Percentiles rank a stretch among this genome's conserved stretches.
phyloP scores from a whole-genome alignment of 768 basidiomycete genomes.

The Gloeostereum incarnatum region DNA sequence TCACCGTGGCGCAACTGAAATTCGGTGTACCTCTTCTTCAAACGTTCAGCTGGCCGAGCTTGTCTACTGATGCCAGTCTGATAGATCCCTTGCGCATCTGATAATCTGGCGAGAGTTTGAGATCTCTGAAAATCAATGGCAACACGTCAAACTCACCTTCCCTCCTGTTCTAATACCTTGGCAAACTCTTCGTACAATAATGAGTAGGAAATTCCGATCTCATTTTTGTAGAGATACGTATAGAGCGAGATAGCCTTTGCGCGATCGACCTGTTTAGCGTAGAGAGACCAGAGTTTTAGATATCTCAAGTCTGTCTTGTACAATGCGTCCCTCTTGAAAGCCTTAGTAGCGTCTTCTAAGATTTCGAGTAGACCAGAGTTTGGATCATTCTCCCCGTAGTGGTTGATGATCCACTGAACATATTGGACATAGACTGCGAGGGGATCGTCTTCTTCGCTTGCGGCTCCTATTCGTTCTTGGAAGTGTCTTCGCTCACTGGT shows the following conservation, averaged over 20 bases:
- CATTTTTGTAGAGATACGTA: slow-evolving; percentile 60
- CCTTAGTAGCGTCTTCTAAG: slow-evolving; percentile 74
- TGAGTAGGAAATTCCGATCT: slow-evolving; percentile 70
- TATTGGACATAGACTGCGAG: slow-evolving; percentile 80
- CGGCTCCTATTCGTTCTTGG: background rate
- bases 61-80: slow-evolving; percentile 72
- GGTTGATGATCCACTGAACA: slow-evolving; percentile 82
- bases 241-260: slow-evolving; percentile 63
- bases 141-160: slow-evolving; percentile 47
- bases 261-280: slow-evolving; percentile 73
- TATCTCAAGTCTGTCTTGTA: slow-evolving; percentile 89
- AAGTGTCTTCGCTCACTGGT: background rate
- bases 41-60: slow-evolving; percentile 74
- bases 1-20: too few relatives aligned
- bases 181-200: slow-evolving; percentile 92
- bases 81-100: slow-evolving; percentile 78
- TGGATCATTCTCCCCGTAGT: slow-evolving; percentile 61
- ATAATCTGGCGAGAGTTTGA: slow-evolving; percentile 32
- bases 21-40: slow-evolving; percentile 74
- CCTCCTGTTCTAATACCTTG: slow-evolving; percentile 59
- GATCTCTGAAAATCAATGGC: slow-evolving; percentile 1
- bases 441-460: slow-evolving; percentile 63
- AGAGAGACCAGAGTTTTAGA: slow-evolving; percentile 85
- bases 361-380: slow-evolving; percentile 71
- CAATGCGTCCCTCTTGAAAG: slow-evolving; percentile 73